A percentile compares a stretch with the other conserved stretches of the same genome.
phyloP scores from a whole-genome alignment of 1,139 yeast genomes.

The Yamadazyma taylorii region DNA sequence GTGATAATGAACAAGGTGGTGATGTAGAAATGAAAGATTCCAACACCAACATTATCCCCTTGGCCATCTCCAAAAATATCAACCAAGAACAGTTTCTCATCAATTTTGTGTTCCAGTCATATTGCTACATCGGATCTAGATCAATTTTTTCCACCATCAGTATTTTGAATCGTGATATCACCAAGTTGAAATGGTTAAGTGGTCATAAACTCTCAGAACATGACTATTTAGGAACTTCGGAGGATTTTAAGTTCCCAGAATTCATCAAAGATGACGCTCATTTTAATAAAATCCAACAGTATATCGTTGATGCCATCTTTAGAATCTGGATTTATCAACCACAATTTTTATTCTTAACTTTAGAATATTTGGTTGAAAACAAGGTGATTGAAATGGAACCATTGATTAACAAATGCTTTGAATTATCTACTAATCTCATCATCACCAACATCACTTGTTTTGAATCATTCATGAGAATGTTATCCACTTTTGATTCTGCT shows the following conservation, averaged over 20 bases:
- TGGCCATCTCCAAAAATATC: slow-evolving; percentile 11
- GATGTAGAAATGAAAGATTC: neutral
- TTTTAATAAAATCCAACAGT: slow-evolving; percentile 30
- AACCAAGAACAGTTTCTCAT: slow-evolving; percentile 49
- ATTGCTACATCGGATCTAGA: slow-evolving; percentile 84
- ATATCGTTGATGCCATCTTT: slow-evolving; percentile 65
- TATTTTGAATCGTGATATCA: slow-evolving; percentile 58
- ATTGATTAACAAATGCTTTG: slow-evolving; percentile 46
- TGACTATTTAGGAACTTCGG: slow-evolving; percentile 23
- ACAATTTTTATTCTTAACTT: slow-evolving; percentile 71
- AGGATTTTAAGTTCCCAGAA: slow-evolving; percentile 36
- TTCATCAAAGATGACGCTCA: slow-evolving; percentile 32
- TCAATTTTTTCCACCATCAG: slow-evolving; percentile 84
- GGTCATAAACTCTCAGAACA: slow-evolving; percentile 32
- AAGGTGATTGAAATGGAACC: slow-evolving; percentile 45
- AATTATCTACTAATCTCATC: slow-evolving; percentile 31
- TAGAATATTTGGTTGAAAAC: slow-evolving; percentile 60
- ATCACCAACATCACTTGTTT: slow-evolving; percentile 47
- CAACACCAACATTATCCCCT: no score
- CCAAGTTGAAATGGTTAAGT: slow-evolving; percentile 47
- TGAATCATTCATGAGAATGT: slow-evolving; percentile 44
- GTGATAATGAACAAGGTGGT: neutral
- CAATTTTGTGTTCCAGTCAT: slow-evolving; percentile 65
- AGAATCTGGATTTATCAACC: slow-evolving; percentile 83
- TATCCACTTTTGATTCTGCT: slow-evolving; percentile 15